Conservation (phyloP, 495 filamentous ascomycete species). For the Penicillium cinerascens region DNA sequence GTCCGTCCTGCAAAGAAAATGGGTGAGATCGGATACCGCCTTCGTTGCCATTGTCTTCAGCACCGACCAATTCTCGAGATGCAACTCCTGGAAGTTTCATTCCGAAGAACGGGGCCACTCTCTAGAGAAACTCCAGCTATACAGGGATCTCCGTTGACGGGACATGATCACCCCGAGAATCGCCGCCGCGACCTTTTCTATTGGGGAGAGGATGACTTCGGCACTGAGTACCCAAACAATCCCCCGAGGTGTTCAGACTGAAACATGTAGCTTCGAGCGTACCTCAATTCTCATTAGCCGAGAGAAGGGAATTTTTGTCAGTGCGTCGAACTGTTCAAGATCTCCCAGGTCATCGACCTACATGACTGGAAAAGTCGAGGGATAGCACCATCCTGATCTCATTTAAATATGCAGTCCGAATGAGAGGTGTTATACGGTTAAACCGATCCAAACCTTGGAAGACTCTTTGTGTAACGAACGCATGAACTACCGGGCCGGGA, state of each 20-base stretch:
- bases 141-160: not conserved
- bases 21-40: slow-evolving; percentile 26
- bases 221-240: slow-evolving; percentile 5
- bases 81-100: slow-evolving; percentile 8
- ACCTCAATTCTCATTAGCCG: slow-evolving; percentile 14
- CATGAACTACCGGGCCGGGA: not conserved
- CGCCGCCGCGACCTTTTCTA: not conserved
- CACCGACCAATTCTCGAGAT: slow-evolving; percentile 2
- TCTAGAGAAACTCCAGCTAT: not conserved
- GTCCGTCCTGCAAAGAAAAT: slow-evolving; percentile 23
- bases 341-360: slow-evolving; percentile 13
- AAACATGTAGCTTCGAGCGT: slow-evolving; percentile 24
- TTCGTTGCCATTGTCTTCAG: slow-evolving; percentile 14
- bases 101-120: not conserved
- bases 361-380: slow-evolving; percentile 22
- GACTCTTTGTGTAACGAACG: not conserved
- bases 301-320: slow-evolving; percentile 6
- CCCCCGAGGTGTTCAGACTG: slow-evolving; percentile 12
- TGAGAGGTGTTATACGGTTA: not conserved
- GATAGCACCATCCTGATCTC: slow-evolving; percentile 28
- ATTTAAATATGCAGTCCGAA: slow-evolving; percentile 10
- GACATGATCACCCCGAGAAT: not conserved
- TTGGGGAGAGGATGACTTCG: slow-evolving; percentile 1
- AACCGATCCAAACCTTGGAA: too few species aligned
- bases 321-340: slow-evolving; percentile 4